These are phyloP conservation scores for Phyllosticta citriasiana DNA, from an alignment of 2,329 filamentous ascomycete genomes.

Conservation along the genomic window DNA sequence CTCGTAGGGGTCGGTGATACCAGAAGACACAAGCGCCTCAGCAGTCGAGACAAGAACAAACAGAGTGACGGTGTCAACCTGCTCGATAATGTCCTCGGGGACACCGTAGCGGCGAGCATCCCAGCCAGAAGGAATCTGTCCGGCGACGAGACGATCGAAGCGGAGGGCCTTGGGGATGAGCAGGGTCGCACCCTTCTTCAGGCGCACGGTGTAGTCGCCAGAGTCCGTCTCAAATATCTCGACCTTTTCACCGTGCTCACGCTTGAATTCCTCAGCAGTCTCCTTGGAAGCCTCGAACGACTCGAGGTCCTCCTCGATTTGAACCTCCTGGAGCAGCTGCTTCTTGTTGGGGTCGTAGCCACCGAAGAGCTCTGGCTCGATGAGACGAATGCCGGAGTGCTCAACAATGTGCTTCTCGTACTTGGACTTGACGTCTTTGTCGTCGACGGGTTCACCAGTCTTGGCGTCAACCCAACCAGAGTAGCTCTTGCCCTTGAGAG, in stretches of 20 bases:
- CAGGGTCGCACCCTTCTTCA: constrained; percentile 91
- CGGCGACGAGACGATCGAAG: constrained; percentile 94
- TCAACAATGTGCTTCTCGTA: constrained; percentile 96
- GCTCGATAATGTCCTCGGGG: constrained; percentile 92
- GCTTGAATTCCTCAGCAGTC: constrained; percentile 93
- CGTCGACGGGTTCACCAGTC: constrained; percentile 87
- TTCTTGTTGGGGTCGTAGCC: constrained; percentile 99
- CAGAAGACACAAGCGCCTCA: constrained; percentile 80
- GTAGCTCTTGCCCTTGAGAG: constrained; percentile 91
- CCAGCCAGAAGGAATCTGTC: constrained; percentile 95
- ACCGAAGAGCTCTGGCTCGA: constrained; percentile 92
- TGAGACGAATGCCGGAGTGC: constrained; percentile 92
- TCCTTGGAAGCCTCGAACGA: constrained; percentile 97
- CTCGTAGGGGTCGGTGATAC: constrained; percentile 98
- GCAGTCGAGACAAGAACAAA: constrained; percentile 91
- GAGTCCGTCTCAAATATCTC: constrained; percentile 96
- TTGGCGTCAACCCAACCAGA: constrained; percentile 95
- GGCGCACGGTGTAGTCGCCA: constrained; percentile 85
- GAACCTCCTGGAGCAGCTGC: constrained; percentile 93
- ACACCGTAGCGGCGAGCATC: constrained; percentile 93
- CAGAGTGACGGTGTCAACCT: constrained; percentile 92
- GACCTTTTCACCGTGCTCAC: constrained; percentile 93
- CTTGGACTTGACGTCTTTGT: constrained; percentile 95
- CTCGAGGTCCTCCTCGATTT: constrained; percentile 93
- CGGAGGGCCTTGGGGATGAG: constrained; percentile 94